A percentile compares a stretch with the other conserved stretches of the same genome.
These are phyloP conservation scores for Pyracantha coccinea DNA, from an alignment of 331 rosid genomes.

Conservation along the genomic window DNA sequence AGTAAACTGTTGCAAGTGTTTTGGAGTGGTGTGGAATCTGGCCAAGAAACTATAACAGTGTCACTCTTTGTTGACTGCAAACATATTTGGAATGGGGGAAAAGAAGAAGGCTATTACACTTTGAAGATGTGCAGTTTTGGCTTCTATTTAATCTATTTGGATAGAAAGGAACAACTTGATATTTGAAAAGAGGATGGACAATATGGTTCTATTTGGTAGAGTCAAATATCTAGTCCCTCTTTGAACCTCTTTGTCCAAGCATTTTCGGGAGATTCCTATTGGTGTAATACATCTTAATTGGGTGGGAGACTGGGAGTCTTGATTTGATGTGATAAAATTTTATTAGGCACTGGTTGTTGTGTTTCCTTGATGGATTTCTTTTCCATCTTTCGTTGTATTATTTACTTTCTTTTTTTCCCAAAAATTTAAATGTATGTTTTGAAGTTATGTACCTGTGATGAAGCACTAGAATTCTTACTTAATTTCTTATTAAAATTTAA, in stretches of 20 bases:
- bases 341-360: not conserved
- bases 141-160: not conserved
- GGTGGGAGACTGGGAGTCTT: not conserved
- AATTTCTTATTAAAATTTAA: not conserved
- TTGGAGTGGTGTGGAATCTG: not conserved
- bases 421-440: not conserved
- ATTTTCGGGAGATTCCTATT: not conserved
- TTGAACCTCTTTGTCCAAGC: not conserved
- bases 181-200: not conserved
- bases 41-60: not conserved
- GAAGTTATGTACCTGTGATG: not conserved
- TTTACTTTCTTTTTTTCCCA: not conserved
- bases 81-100: not conserved
- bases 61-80: not conserved
- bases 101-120: not conserved
- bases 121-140: not conserved
- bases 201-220: not conserved
- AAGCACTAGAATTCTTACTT: not conserved
- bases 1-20: not conserved
- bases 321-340: not conserved
- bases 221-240: not conserved
- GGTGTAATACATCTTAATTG: no score
- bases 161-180: not conserved
- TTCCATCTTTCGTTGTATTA: not conserved
- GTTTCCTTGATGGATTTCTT: not conserved